A percentile compares a stretch with the other conserved stretches of the same genome.
phyloP scores from a whole-genome alignment of 345 rosid genomes.

The Isatis tinctoria region DNA sequence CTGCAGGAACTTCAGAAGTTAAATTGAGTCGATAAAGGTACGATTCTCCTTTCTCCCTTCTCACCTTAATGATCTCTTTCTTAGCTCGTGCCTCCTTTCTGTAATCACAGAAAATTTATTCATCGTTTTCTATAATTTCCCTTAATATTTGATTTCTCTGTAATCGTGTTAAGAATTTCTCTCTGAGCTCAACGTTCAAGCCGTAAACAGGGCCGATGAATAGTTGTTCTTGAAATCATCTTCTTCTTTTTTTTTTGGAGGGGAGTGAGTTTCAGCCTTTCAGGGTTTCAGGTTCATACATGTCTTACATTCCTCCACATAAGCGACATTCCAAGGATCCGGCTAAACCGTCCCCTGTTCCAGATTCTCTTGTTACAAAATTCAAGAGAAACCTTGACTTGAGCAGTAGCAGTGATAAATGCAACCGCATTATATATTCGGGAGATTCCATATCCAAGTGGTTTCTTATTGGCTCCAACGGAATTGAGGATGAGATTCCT shows the following conservation, averaged over 20 bases:
- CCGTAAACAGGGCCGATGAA: background rate
- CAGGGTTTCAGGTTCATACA: conserved; percentile 4
- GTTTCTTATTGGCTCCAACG: conserved; percentile 44
- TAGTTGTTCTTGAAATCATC: background rate
- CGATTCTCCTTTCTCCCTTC: background rate
- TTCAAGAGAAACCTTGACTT: conserved; percentile 36
- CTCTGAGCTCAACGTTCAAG: background rate
- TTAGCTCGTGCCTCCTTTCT: background rate
- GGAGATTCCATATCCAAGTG: conserved; percentile 35
- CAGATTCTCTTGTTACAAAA: conserved; percentile 29
- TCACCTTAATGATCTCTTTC: background rate
- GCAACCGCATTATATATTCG: conserved; percentile 35
- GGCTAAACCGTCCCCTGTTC: conserved; percentile 30
- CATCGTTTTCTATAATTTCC: background rate
- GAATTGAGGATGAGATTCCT: conserved; percentile 30
- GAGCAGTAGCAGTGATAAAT: conserved; percentile 1
- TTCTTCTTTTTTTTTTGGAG: background rate
- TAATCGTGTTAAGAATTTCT: background rate
- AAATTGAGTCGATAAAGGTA: background rate
- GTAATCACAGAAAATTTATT: background rate
- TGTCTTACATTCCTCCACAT: conserved; percentile 69
- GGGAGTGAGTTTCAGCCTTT: too few species aligned
- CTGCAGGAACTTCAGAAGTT: background rate
- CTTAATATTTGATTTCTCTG: background rate
- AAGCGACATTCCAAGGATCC: conserved; percentile 42